Evolutionary conservation across 2,329 filamentous ascomycete genomes (phyloP), one percentile per base, ranked within the genome.

Genomic region (Botrytis fragariae): DNA sequence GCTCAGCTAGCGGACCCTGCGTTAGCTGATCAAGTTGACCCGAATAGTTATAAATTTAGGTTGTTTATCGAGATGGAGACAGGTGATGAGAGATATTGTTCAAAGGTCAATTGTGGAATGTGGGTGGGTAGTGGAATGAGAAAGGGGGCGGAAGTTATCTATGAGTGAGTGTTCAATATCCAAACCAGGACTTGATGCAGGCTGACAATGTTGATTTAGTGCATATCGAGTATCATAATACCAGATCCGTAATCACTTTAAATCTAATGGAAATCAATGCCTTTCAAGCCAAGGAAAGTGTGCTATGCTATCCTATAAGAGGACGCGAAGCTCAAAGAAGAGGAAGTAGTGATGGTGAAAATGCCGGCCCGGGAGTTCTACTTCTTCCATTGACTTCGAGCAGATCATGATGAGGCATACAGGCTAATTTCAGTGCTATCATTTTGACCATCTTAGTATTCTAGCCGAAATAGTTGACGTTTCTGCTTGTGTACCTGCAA

Each of bases 31-130:
- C 70, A 70, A 25, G 77, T 80, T 16, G 79, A 80, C 72, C 79
- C 79, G 3, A 78, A 75, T 45, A 76, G 72, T 72, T 87, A 87
- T 75, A 84, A 83, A 73, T 86, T 86, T 75, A 83, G 85, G 74
- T 81, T 86, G 77, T 86, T 85, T 73, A 83, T 85, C 73, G 85
- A 84, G 29, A 84, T 87, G 81, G 85, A 86, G 78, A 86, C 85
- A 35, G 81, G 84, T 4, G 85, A 87, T 79, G 83, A 84, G 77
- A 82, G 85, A 44, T 87, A 87, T 76, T 82, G 82, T 65, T 84
- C 85, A 72, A 83, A 83, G 73, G 82, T 87, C 37, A 87, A 87
- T 78, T 85, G 83, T 77, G 85, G 84, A 8, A 81, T 86, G 70
- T 86, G 85, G 85, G 82, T 86, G 64, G 85, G 84, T 10, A 85